A percentile compares a stretch with the other conserved stretches of the same genome.
Conservation (phyloP, 805 yeast species). For the Cyberlindnera saturnus region DNA sequence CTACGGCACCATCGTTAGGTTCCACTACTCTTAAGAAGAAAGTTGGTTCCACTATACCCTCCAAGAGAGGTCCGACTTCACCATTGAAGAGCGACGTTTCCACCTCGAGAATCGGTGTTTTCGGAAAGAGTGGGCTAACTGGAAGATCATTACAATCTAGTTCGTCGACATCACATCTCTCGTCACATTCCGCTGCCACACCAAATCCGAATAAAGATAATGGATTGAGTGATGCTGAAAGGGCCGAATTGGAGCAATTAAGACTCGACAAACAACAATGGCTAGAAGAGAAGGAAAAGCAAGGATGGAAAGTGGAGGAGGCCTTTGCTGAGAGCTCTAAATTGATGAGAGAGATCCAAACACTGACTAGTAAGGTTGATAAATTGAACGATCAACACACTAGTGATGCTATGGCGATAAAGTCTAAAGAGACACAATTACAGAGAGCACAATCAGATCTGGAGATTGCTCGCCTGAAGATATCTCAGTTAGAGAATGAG, state of each 20-base stretch:
- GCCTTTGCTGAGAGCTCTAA: slow-evolving; percentile 23
- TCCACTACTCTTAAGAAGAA: slow-evolving; percentile 10
- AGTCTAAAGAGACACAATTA: slow-evolving; percentile 67
- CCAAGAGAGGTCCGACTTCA: slow-evolving; percentile 66
- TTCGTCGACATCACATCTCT: slow-evolving; percentile 15
- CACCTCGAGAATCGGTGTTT: slow-evolving; percentile 21
- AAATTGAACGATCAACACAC: slow-evolving; percentile 45
- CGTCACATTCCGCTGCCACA: neutral
- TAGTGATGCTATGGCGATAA: slow-evolving; percentile 42
- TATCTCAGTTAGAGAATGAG: slow-evolving; percentile 48
- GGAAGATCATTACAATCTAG: slow-evolving; percentile 35
- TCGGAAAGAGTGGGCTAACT: slow-evolving; percentile 30
- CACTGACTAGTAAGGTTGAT: slow-evolving; percentile 27
- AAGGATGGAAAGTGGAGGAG: slow-evolving; percentile 23
- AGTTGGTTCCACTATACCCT: slow-evolving; percentile 39
- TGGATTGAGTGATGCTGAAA: slow-evolving; percentile 18
- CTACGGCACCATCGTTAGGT: slow-evolving; percentile 6
- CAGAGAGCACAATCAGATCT: slow-evolving; percentile 55
- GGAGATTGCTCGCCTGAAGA: slow-evolving; percentile 48
- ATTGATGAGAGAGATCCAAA: slow-evolving; percentile 23
- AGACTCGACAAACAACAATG: slow-evolving; percentile 43
- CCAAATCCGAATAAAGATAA: neutral
- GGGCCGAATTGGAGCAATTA: slow-evolving; percentile 43
- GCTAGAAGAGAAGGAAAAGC: slow-evolving; percentile 27
- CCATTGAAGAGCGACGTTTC: slow-evolving; percentile 45